Evolutionary conservation across 2,329 filamentous ascomycete genomes (phyloP).

Genomic region (Colletotrichum caudatum): DNA sequence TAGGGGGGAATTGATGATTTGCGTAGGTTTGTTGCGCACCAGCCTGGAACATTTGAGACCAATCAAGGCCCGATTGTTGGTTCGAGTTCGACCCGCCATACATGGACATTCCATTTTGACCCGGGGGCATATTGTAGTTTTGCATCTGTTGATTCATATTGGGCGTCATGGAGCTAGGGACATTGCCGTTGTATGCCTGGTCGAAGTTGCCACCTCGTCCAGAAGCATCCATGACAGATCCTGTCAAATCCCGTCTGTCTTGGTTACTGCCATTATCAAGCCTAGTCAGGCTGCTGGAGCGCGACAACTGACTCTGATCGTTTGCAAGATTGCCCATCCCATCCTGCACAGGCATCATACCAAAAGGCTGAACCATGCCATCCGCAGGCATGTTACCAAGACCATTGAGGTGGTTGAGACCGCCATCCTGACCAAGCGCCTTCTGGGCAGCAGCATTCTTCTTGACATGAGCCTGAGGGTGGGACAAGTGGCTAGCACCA

Average conservation of each 20-base stretch:
- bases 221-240: slow-evolving; percentile 63
- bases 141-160: slow-evolving; percentile 73
- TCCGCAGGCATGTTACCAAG: slow-evolving; percentile 70
- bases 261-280: slow-evolving; percentile 67
- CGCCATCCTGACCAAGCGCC: slow-evolving; percentile 64
- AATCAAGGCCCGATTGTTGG: slow-evolving; percentile 76
- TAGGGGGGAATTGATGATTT: slow-evolving; percentile 70
- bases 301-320: slow-evolving; percentile 72
- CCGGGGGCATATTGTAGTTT: slow-evolving; percentile 72
- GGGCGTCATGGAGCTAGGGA: slow-evolving; percentile 70
- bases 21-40: slow-evolving; percentile 76
- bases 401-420: slow-evolving; percentile 71
- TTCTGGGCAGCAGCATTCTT: slow-evolving; percentile 75
- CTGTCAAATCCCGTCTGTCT: slow-evolving; percentile 69
- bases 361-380: slow-evolving; percentile 68
- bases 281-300: slow-evolving; percentile 70
- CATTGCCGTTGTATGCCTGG: slow-evolving; percentile 69
- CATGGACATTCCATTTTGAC: slow-evolving; percentile 74
- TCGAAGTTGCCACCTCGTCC: slow-evolving; percentile 57
- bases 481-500: slow-evolving; percentile 92
- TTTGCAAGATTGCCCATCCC: slow-evolving; percentile 70
- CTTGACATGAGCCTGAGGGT: slow-evolving; percentile 90
- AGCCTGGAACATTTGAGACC: slow-evolving; percentile 83
- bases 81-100: slow-evolving; percentile 70
- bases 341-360: slow-evolving; percentile 67